These are phyloP conservation scores for Pseudogymnoascus sp. DNA, from an alignment of 2,329 filamentous ascomycete species.

Conservation along the genomic window DNA sequence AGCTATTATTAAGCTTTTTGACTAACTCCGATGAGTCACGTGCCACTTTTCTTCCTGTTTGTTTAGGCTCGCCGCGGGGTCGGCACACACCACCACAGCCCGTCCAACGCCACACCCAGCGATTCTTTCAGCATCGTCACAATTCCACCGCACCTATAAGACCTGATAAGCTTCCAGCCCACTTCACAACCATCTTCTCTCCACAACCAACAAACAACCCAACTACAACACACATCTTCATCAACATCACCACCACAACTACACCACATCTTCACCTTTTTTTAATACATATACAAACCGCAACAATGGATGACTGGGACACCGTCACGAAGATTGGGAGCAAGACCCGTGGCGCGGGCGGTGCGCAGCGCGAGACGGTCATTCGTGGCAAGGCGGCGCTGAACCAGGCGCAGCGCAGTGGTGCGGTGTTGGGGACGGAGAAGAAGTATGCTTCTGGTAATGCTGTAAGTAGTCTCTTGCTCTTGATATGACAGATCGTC, in stretches of 20 bases:
- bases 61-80: slow-evolving; percentile 1
- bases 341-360: slow-evolving; percentile 65
- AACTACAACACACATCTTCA: slow-evolving; percentile 11
- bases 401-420: slow-evolving; percentile 81
- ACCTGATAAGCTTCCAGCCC: not conserved
- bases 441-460: slow-evolving; percentile 86
- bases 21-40: not conserved
- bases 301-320: slow-evolving; percentile 72
- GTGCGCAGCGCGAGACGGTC: slow-evolving; percentile 70
- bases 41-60: not conserved
- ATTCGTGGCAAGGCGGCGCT: slow-evolving; percentile 74
- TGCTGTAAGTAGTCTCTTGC: slow-evolving; percentile 49
- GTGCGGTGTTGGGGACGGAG: slow-evolving; percentile 72
- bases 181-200: not conserved
- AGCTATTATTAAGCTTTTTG: slow-evolving; percentile 1
- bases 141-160: not conserved
- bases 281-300: slow-evolving; percentile 8
- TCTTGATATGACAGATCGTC: not conserved
- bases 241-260: not conserved
- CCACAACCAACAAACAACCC: slow-evolving; percentile 14
- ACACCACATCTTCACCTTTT: not conserved
- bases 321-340: slow-evolving; percentile 86
- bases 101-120: not conserved
- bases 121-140: slow-evolving; percentile 9
- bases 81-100: not conserved